Evolutionary conservation across 371 early-diverging fungal species (phyloP), one percentile per base, ranked within the genome.

Genomic region (Smittium culicis): DNA sequence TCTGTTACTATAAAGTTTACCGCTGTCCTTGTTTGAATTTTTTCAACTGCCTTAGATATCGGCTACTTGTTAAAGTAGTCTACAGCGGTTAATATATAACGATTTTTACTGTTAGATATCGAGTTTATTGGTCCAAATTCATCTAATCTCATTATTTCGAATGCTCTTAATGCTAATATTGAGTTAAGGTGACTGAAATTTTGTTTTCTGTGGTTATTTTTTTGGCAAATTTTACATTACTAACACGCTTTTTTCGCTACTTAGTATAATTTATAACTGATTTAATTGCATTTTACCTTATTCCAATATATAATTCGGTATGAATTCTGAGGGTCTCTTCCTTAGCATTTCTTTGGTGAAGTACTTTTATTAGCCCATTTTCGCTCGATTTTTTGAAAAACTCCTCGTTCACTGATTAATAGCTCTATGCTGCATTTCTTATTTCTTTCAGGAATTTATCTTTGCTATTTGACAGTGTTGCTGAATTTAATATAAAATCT

Each of bases 1-100:
- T 66, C 35, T 24, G 66, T 61, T n/a, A 66, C 16, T 20, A 66
- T 66, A 61, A 66, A 62, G 61, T 66, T 61, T 20, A 61, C 16
- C 5, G 56, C 30, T 5, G 57, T 31, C 24, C 25, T 30, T 16
- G 66, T 61, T 58, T 66, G 58, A 30, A 58, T 66, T 31, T 56
- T 28, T 20, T 32, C 33, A 14, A 66, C 16, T 59, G 61, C 61
- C 31, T 54, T 66, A 25, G 66, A n/a, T 34, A 58, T 54, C 14
- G 61, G 61, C 66, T 58, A 66, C 16, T 54, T 58, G 20, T 5
- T 32, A 25, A 66, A 66, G 14, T 58, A 61, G n/a, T 66, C 66
- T 27, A 66, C 56, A 25, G 54, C 66, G 8, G 61, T 62, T n/a
- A 66, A 27, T 24, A 66, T 66, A 17, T 20, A 28, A 16, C 66